Conservation (phyloP, 2,329 filamentous ascomycete genomes). For the Ceratocystis albifundus region DNA sequence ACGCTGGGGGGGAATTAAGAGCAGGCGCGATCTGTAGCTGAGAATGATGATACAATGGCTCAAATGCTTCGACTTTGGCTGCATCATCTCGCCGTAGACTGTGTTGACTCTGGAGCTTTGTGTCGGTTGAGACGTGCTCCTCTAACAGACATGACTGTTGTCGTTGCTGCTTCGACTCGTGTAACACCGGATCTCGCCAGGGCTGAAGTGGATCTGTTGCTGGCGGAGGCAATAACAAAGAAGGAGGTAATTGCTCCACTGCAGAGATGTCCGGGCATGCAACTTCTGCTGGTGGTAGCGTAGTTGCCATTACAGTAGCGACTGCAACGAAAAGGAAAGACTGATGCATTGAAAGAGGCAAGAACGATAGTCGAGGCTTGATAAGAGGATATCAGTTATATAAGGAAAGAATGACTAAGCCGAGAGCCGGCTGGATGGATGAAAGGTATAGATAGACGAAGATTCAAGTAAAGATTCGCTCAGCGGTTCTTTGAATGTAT, state of each 20-base stretch:
- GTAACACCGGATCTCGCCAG: constrained; percentile 3
- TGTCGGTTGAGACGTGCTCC: neutral
- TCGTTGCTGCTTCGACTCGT: neutral
- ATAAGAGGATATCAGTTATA: too few relatives aligned
- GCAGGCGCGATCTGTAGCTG: neutral
- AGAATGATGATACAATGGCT: neutral
- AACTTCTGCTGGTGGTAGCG: neutral
- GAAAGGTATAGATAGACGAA: too few relatives aligned
- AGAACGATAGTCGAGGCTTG: neutral
- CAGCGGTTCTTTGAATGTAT: too few relatives aligned
- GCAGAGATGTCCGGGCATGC: neutral
- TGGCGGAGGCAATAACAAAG: neutral
- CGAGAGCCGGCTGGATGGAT: too few relatives aligned
- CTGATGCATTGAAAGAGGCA: neutral
- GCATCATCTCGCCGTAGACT: neutral
- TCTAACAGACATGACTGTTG: neutral
- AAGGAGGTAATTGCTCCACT: neutral
- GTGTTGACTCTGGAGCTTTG: neutral
- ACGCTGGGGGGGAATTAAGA: neutral
- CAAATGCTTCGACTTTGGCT: too few relatives aligned
- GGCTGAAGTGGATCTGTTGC: neutral
- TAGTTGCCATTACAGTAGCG: neutral
- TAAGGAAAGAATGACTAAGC: too few relatives aligned
- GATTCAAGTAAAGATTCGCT: too few relatives aligned
- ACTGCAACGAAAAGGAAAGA: neutral